Base-by-base conservation (phyloP, 768 basidiomycete genomes). In the Boletus sp. region DNA sequence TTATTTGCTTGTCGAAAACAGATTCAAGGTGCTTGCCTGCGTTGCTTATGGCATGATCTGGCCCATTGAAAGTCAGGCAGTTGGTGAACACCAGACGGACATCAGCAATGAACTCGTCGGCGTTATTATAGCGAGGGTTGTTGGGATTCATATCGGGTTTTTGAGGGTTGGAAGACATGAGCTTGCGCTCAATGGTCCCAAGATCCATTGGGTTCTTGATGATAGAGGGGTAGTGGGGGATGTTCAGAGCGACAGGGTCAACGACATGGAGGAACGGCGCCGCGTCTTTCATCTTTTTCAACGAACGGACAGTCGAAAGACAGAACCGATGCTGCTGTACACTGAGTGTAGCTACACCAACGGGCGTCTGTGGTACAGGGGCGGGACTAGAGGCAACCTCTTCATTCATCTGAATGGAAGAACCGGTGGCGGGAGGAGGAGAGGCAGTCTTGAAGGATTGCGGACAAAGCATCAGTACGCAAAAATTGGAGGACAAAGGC, bases 171-270 rank as follows among this genome's bases (percentile, higher is more conserved):
- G 92, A 92, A 1, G 89, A 84, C 35, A 63, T 65, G 42, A 98
- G 79, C 75, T 98, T 97, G 65, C 83, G 83, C 74, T 98, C 96
- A 56, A 98, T 84, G 44, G 96, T 97, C 4, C 85, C 81, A 46
- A 99, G 81, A 70, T 98, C 97, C 92, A 98, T 98, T 0, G 97
- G 97, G 29, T 80, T 83, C 67, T 87, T 91, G 74, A 99, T 84
- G 68, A 98, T 85, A 45, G 80, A 80, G 36, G 83, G 83, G 66
- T 99, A 99, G 70, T 96, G 93, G 9, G 94, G 96, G 58, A 92
- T 84, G 58, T 84, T 85, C 63, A 93, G 77, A 8, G 84, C 88
- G 62, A 94, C 81, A 20, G 87, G 81, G 71, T 99, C 97, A 55
- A 99, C 97, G 18, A 97, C 94, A 49, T 78, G 79, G 51, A 89